Conservation (phyloP, 768 basidiomycete genomes). For the Leccinum subgranulosum region DNA sequence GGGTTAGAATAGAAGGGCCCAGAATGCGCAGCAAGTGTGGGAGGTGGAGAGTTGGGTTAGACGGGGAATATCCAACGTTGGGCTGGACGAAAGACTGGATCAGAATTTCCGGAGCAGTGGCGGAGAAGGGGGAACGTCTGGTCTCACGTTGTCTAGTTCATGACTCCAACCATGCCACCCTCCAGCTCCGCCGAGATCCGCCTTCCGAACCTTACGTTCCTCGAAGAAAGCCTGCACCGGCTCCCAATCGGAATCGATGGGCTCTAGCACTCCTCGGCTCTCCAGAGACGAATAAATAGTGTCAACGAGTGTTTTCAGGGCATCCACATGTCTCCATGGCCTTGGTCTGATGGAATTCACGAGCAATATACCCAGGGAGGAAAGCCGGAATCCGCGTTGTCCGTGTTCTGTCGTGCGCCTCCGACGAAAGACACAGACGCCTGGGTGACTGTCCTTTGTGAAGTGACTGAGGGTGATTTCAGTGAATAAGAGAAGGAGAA, state of each 20-base stretch:
- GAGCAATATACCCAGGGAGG: slow-evolving; percentile 72
- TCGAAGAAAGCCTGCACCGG: slow-evolving; percentile 64
- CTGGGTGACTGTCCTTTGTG: slow-evolving; percentile 63
- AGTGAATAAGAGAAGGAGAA: slow-evolving; percentile 6
- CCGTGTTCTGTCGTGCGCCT: slow-evolving; percentile 66
- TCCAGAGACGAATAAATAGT: slow-evolving; percentile 52
- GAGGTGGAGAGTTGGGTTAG: slow-evolving; percentile 65
- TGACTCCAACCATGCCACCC: slow-evolving; percentile 68
- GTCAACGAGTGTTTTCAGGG: slow-evolving; percentile 58
- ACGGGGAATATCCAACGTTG: slow-evolving; percentile 20
- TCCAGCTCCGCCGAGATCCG: slow-evolving; percentile 53
- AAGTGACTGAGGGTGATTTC: slow-evolving; percentile 54
- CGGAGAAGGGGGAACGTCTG: not conserved
- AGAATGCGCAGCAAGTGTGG: slow-evolving; percentile 73
- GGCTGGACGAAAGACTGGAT: slow-evolving; percentile 21
- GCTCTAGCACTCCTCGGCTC: slow-evolving; percentile 44
- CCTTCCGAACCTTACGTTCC: slow-evolving; percentile 48
- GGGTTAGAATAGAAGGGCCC: slow-evolving; percentile 72
- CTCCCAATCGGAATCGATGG: slow-evolving; percentile 58
- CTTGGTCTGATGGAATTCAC: slow-evolving; percentile 56
- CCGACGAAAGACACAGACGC: slow-evolving; percentile 72
- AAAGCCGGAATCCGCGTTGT: slow-evolving; percentile 77
- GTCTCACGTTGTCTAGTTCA: slow-evolving; percentile 55
- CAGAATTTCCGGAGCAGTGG: not conserved
- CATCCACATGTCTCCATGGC: slow-evolving; percentile 71